Conservation (phyloP, 1,284 basidiomycete genomes). For the Bondarzewia mesenterica region DNA sequence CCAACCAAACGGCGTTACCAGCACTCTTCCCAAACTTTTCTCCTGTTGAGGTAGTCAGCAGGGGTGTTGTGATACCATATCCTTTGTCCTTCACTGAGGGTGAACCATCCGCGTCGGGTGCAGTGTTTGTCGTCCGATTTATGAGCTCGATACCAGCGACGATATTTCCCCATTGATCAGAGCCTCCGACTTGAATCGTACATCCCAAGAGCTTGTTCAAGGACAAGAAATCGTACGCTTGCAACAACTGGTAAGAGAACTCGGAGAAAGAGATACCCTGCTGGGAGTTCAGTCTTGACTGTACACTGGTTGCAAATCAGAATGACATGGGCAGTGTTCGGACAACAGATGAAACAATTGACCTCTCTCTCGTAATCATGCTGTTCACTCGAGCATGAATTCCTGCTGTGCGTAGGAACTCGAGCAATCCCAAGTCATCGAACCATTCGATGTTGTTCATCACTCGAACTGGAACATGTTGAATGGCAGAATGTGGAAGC, state of each 20-base stretch:
- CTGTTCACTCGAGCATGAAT: conserved; percentile 77
- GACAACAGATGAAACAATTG: conserved; percentile 14
- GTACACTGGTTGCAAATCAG: conserved; percentile 52
- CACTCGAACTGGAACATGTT: conserved; percentile 27
- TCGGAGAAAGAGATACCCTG: conserved; percentile 94
- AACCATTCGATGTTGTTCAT: conserved; percentile 89
- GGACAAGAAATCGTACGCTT: conserved; percentile 91
- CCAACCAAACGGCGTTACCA: conserved; percentile 93
- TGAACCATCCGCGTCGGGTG: conserved; percentile 17
- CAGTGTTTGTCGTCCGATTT: conserved; percentile 34
- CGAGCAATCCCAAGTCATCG: conserved; percentile 62
- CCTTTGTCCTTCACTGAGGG: conserved; percentile 35
- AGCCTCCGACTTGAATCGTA: conserved; percentile 89
- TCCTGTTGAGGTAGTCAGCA: conserved; percentile 85
- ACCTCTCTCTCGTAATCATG: conserved; percentile 93
- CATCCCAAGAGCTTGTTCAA: conserved; percentile 67
- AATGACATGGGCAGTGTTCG: conserved; percentile 1
- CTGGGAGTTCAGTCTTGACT: conserved; percentile 70
- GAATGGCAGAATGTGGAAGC: background rate
- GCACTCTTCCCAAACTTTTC: conserved; percentile 98
- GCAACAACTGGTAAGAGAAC: conserved; percentile 94
- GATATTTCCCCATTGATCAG: conserved; percentile 99
- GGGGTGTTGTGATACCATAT: conserved; percentile 87
- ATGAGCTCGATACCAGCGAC: conserved; percentile 88
- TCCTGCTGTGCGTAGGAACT: conserved; percentile 82